Conservation (phyloP, 1,284 basidiomycete species). For the Moesziomyces parantarcticus region DNA sequence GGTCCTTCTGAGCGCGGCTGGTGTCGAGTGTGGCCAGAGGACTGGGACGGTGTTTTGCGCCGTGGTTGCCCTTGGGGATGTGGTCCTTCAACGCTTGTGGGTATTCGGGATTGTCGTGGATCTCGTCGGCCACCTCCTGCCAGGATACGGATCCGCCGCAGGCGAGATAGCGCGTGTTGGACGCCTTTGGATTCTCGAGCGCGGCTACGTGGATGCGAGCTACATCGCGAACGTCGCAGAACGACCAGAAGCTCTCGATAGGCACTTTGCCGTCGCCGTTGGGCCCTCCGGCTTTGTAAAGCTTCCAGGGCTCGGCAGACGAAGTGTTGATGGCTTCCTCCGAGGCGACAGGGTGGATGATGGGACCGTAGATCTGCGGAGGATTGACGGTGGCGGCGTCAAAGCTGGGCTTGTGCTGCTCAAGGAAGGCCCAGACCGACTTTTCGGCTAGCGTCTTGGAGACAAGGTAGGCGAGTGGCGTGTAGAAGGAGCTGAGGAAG, state of each 20-base stretch:
- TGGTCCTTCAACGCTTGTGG: constrained; percentile 32
- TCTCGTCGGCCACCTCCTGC: constrained; percentile 45
- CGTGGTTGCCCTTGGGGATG: constrained; percentile 35
- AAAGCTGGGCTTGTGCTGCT: constrained; percentile 54
- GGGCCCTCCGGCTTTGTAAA: constrained; percentile 43
- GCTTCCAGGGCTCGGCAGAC: constrained; percentile 33
- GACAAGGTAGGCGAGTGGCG: constrained; percentile 63
- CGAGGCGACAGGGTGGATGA: constrained; percentile 40
- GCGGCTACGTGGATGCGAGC: constrained; percentile 34
- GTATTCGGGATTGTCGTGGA: constrained; percentile 43
- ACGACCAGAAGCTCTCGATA: constrained; percentile 24
- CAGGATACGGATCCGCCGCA: constrained; percentile 30
- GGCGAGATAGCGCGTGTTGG: constrained; percentile 28
- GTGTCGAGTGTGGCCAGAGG: constrained; percentile 36
- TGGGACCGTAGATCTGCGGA: constrained; percentile 55
- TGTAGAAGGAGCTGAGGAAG: constrained; percentile 36
- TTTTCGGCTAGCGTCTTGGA: constrained; percentile 68
- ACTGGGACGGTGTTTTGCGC: constrained; percentile 18
- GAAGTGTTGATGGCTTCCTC: constrained; percentile 42
- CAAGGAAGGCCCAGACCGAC: constrained; percentile 66
- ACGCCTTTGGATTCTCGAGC: constrained; percentile 26
- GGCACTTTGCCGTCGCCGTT: constrained; percentile 40
- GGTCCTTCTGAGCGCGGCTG: constrained; percentile 16
- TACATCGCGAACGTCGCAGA: constrained; percentile 49
- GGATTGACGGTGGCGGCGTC: constrained; percentile 54